These are phyloP conservation scores for Lippia alba DNA, from an alignment of 305 asterid species.

Conservation along the genomic window DNA sequence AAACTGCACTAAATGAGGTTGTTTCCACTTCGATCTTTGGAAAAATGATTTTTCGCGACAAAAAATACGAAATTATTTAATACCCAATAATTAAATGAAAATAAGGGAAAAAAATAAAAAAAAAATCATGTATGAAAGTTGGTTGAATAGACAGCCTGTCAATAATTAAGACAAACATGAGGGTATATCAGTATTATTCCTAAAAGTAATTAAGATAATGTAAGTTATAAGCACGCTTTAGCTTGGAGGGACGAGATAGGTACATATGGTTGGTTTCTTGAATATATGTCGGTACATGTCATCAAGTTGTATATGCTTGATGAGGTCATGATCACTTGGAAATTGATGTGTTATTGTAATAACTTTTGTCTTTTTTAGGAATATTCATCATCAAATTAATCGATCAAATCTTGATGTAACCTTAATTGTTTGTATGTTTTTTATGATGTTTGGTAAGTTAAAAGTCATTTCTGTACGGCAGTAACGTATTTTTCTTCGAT, in stretches of 20 bases:
- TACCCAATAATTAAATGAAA: neutral
- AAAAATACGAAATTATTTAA: too few relatives aligned
- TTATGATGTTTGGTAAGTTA: constrained; percentile 11
- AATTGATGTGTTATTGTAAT: neutral
- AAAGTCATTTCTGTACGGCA: too few relatives aligned
- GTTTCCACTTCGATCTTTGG: too few relatives aligned
- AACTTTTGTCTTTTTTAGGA: neutral
- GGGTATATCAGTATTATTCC: too few relatives aligned
- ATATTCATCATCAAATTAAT: neutral
- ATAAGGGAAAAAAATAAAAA: too few relatives aligned
- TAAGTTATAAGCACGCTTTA: constrained; percentile 55
- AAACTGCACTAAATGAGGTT: too few relatives aligned
- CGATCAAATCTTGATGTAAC: constrained; percentile 12
- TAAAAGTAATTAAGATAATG: constrained; percentile 42
- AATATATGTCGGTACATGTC: constrained; percentile 43
- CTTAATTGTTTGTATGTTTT: neutral
- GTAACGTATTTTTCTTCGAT: too few relatives aligned
- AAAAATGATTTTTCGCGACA: too few relatives aligned
- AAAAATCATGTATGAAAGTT: too few relatives aligned
- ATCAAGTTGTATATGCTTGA: constrained; percentile 36
- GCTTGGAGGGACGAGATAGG: constrained; percentile 17
- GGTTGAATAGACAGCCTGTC: too few relatives aligned
- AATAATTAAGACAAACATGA: too few relatives aligned
- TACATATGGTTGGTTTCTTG: constrained; percentile 35
- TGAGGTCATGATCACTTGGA: constrained; percentile 29